Evolutionary conservation across 352 stramenopile species (phyloP).

Genomic region (Globisporangium orthogonon): DNA sequence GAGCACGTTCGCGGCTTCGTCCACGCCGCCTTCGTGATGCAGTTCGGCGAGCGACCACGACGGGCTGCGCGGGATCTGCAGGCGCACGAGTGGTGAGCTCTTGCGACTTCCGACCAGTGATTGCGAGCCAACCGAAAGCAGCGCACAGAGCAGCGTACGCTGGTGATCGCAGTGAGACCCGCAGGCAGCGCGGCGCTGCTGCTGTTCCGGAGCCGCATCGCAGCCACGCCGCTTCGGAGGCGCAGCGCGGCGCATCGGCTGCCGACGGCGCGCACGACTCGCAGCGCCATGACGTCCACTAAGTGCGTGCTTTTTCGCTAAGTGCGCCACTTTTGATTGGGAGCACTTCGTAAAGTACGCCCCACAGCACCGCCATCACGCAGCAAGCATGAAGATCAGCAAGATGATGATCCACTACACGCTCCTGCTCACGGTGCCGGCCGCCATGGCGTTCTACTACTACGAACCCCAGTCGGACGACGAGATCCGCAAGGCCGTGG

Average conservation of each 20-base stretch:
- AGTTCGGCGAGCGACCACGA: conserved; percentile 81
- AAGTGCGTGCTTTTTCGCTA: too few species aligned
- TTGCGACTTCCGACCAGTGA: too few species aligned
- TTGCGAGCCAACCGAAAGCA: too few species aligned
- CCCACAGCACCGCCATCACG: too few species aligned
- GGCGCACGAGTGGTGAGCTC: too few species aligned
- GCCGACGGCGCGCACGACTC: background rate
- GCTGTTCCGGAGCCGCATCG: background rate
- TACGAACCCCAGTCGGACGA: conserved; percentile 73
- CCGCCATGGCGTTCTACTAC: conserved; percentile 53
- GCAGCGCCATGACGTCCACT: background rate
- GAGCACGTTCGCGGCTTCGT: conserved; percentile 45
- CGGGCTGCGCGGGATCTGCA: conserved; percentile 56
- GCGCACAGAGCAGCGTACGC: conserved; percentile 16
- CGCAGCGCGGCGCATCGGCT: background rate
- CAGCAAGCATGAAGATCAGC: conserved; percentile 55
- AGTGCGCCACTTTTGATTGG: too few species aligned
- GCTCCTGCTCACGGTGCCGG: conserved; percentile 66
- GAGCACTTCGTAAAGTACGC: too few species aligned
- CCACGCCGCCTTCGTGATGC: conserved; percentile 44
- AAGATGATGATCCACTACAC: conserved; percentile 84
- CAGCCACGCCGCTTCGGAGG: background rate
- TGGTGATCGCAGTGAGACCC: conserved; percentile 55
- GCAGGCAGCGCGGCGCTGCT: conserved; percentile 23
- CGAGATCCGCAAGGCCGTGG: conserved; percentile 68